A percentile compares a stretch with the other conserved stretches of the same genome.
Evolutionary conservation across 2,329 filamentous ascomycete species (phyloP).

Genomic region (Penicillium sp.): DNA sequence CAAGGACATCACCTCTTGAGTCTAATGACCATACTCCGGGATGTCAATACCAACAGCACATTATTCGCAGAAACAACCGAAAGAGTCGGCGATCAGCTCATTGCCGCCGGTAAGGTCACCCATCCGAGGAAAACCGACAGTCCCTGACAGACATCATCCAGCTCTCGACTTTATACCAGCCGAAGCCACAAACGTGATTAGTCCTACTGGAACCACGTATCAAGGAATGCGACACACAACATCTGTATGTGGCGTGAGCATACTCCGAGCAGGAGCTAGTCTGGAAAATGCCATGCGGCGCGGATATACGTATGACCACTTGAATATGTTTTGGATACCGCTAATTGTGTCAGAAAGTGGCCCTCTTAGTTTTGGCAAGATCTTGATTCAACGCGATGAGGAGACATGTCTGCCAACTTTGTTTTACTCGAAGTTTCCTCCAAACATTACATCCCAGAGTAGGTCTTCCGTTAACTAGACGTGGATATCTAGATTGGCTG

Average conservation of each 20-base stretch:
- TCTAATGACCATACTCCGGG: slow-evolving; percentile 6
- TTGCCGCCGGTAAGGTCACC: slow-evolving; percentile 1
- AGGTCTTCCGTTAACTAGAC: neutral
- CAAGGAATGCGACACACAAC: neutral
- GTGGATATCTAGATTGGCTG: neutral
- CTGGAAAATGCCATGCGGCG: slow-evolving; percentile 26
- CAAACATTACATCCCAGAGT: slow-evolving; percentile 14
- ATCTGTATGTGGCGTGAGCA: slow-evolving; percentile 21
- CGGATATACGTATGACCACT: slow-evolving; percentile 21
- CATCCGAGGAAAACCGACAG: neutral
- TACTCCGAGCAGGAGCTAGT: slow-evolving; percentile 31
- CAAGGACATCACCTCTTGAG: slow-evolving; percentile 3
- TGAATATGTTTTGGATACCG: neutral
- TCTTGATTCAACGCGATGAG: slow-evolving; percentile 32
- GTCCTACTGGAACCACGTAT: slow-evolving; percentile 3
- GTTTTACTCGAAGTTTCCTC: slow-evolving; percentile 29
- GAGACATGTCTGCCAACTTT: slow-evolving; percentile 24
- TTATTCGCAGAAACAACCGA: slow-evolving; percentile 4
- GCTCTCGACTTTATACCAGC: slow-evolving; percentile 3
- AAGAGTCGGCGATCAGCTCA: slow-evolving; percentile 5
- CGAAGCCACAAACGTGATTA: neutral
- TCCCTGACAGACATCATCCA: neutral
- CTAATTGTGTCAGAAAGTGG: slow-evolving; percentile 9
- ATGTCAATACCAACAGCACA: neutral
- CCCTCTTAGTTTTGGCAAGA: slow-evolving; percentile 28